Percentiles rank a stretch among this genome's conserved stretches.
Evolutionary conservation across 768 basidiomycete genomes (phyloP).

Genomic region (Termitomyces sp.): DNA sequence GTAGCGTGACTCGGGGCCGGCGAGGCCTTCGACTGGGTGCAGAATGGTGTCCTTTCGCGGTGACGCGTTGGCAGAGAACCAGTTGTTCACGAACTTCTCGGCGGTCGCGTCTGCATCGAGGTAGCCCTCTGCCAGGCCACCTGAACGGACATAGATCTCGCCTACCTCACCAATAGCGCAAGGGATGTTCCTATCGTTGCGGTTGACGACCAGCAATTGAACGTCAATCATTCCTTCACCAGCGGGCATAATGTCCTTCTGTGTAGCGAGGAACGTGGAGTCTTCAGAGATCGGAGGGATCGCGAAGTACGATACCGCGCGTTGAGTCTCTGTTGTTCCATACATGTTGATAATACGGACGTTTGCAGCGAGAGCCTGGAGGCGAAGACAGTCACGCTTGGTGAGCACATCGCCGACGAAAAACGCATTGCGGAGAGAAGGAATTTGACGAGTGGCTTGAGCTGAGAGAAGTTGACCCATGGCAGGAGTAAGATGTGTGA

Average conservation of each 20-base stretch:
- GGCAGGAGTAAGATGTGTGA: conserved; percentile 98
- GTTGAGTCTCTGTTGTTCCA: conserved; percentile 98
- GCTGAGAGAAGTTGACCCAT: conserved; percentile 97
- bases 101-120: conserved; percentile 76
- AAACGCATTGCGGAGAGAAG: conserved; percentile 86
- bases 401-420: conserved; percentile 99
- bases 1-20: conserved; percentile 70
- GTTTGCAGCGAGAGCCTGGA: conserved; percentile 90
- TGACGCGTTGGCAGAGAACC: conserved; percentile 61
- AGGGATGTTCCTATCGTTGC: conserved; percentile 75
- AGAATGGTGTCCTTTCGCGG: conserved; percentile 69
- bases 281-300: conserved; percentile 84
- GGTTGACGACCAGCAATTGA: conserved; percentile 94
- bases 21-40: conserved; percentile 50
- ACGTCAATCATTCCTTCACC: conserved; percentile 98
- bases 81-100: conserved; percentile 93
- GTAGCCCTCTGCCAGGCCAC: conserved; percentile 95
- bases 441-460: conserved; percentile 78
- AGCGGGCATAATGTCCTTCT: conserved; percentile 98
- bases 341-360: conserved; percentile 99
- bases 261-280: conserved; percentile 85
- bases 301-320: conserved; percentile 95
- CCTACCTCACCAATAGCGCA: conserved; percentile 97
- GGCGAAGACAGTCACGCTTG: conserved; percentile 93
- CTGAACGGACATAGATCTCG: conserved; percentile 96